A percentile compares a stretch with the other conserved stretches of the same genome.
Conservation (phyloP, 225 moss, liverwort and hornwort genomes). For the Neckera pumila region DNA sequence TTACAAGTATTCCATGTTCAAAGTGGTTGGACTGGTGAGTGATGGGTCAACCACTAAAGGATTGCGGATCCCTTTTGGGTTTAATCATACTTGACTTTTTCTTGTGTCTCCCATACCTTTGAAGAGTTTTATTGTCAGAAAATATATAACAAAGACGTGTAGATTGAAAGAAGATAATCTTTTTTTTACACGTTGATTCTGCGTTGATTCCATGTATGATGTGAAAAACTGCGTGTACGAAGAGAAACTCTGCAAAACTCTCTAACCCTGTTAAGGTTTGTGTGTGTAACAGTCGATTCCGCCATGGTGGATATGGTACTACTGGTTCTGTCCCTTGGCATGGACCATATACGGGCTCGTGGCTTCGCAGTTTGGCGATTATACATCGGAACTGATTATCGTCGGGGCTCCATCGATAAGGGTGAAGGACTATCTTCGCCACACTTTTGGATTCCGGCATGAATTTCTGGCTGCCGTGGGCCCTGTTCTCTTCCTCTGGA, state of each 20-base stretch:
- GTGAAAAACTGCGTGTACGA: not conserved
- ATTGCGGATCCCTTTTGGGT: not conserved
- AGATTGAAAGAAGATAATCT: not conserved
- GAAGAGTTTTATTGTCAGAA: too few relatives aligned
- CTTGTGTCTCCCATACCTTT: not conserved
- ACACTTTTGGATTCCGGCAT: constrained; percentile 47
- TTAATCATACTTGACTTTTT: not conserved
- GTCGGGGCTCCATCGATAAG: not conserved
- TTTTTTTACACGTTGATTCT: not conserved
- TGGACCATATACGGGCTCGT: constrained; percentile 41
- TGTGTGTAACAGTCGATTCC: constrained; percentile 23
- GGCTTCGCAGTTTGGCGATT: constrained; percentile 35
- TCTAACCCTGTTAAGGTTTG: not conserved
- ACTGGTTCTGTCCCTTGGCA: constrained; percentile 50
- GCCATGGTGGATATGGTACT: constrained; percentile 49
- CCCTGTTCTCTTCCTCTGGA: constrained; percentile 17
- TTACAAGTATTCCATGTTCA: not conserved
- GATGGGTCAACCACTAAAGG: not conserved
- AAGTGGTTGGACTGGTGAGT: not conserved
- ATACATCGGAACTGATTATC: not conserved
- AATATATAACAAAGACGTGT: not conserved
- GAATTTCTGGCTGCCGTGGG: constrained; percentile 25
- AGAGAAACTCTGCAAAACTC: not conserved
- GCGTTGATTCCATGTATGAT: too few relatives aligned
- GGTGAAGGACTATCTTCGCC: constrained; percentile 24